Conservation (phyloP, 2,329 filamentous ascomycete species). For the Pseudocercospora cruenta region DNA sequence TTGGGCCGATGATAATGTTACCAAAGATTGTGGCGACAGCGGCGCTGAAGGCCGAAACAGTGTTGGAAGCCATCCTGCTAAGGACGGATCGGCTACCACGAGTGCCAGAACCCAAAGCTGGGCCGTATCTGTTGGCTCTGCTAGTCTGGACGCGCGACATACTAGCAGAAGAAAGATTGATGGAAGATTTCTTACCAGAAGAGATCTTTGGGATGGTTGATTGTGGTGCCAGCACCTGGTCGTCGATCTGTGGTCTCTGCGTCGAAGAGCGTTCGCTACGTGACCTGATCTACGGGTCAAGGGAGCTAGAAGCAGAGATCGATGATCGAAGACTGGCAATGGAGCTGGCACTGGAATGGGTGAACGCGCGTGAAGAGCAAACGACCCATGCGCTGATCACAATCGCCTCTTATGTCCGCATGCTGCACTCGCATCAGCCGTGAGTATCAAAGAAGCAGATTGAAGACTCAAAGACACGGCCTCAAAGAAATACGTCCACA, state of each 20-base stretch:
- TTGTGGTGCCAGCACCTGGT: neutral
- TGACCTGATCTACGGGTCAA: neutral
- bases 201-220: neutral
- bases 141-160: slow-evolving; percentile 3
- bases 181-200: neutral
- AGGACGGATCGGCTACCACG: neutral
- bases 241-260: neutral
- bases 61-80: neutral
- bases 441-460: neutral
- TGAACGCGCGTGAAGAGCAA: neutral
- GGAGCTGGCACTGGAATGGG: neutral
- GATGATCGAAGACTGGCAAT: neutral
- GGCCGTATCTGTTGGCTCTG: neutral
- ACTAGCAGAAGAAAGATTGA: neutral
- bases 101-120: neutral
- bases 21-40: neutral
- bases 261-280: neutral
- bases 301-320: neutral
- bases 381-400: neutral
- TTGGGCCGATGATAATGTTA: neutral
- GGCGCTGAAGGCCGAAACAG: neutral
- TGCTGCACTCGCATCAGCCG: neutral
- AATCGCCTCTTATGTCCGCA: neutral
- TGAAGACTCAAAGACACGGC: neutral
- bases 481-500: neutral